phyloP scores from a whole-genome alignment of 2,329 filamentous ascomycete species.

The Ceratocystis papillata region DNA sequence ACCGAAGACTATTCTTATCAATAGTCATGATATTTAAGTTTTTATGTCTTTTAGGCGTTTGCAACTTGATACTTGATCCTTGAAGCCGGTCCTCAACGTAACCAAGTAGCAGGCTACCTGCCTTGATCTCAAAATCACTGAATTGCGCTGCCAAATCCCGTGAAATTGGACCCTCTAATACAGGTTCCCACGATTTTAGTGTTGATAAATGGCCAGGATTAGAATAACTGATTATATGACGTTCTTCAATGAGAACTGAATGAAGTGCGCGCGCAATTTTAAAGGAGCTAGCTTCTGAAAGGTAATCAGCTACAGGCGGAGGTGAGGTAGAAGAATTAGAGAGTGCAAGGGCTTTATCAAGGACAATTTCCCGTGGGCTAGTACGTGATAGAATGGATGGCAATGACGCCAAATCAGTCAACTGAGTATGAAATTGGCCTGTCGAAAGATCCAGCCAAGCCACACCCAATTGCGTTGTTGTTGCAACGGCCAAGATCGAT shows the following conservation, averaged over 20 bases:
- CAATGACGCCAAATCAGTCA: slow-evolving; percentile 57
- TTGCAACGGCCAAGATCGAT: slow-evolving; percentile 1
- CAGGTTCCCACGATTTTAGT: slow-evolving; percentile 57
- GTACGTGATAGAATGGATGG: slow-evolving; percentile 76
- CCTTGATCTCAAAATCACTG: slow-evolving; percentile 56
- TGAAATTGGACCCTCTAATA: slow-evolving; percentile 65
- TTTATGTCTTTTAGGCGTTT: slow-evolving; percentile 66
- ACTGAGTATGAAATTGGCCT: slow-evolving; percentile 83
- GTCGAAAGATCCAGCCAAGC: slow-evolving; percentile 95
- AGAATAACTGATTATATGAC: slow-evolving; percentile 65
- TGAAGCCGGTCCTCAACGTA: slow-evolving; percentile 74
- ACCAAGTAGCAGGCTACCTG: slow-evolving; percentile 69
- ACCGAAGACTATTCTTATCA: slow-evolving; percentile 81
- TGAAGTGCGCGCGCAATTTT: slow-evolving; percentile 49
- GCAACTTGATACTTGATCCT: slow-evolving; percentile 67
- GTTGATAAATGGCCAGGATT: slow-evolving; percentile 37
- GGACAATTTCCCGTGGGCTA: slow-evolving; percentile 70
- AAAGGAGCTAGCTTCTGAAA: background rate
- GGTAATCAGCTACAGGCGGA: background rate
- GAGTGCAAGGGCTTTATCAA: slow-evolving; percentile 44
- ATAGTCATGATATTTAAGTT: slow-evolving; percentile 73
- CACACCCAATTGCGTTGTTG: slow-evolving; percentile 48
- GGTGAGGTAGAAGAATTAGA: background rate
- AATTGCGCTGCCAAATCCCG: slow-evolving; percentile 46
- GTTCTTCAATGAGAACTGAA: slow-evolving; percentile 60